Evolutionary conservation across 2,329 filamentous ascomycete species (phyloP), one percentile per base, ranked within the genome.

Genomic region (Colletotrichum spinosum): DNA sequence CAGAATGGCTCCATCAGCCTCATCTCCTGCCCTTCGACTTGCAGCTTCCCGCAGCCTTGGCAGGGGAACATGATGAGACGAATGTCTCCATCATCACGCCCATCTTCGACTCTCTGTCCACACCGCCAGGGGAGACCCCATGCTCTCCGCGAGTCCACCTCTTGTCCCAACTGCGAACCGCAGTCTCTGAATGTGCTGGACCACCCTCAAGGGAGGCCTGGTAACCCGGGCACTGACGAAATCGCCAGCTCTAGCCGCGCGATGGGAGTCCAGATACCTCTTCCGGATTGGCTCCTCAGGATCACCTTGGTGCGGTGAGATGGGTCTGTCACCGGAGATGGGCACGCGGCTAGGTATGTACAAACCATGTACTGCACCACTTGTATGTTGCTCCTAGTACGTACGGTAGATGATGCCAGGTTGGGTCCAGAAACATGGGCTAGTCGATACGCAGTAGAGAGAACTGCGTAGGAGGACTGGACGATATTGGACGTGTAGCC

Each of bases 241-340:
- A 65, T 62, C 58, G 63, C 63, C 63, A 65, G 58, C 52, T 65
- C 63, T 65, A 65, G 58, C 63, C 63, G 58, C 52, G 58, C 58
- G 41, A 65, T 56, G 46, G 51, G 9, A n/a, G 52, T 33, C 59
- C 35, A 53, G 46, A 63, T 57, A 35, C 62, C 53, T 25, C 42
- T 51, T 44, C 46, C 34, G 50, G 34, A 63, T 63, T 66, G 58
- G 58, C 35, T 57, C 52, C 53, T 41, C 49, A 42, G 39, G 45
- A 41, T 7, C 45, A 48, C 45, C 17, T 25, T 61, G 55, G 57
- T 65, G 52, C 52, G 58, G 52, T 60, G 46, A 49, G 58, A 65
- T 62, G 48, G 62, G 61, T 25, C 50, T 44, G 39, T 45, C 41
- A 13, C 48, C 63, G 52, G 63, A 66, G 63, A 66, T 63, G 63